Conservation (phyloP, 2,329 filamentous ascomycete genomes). For the Paecilomyces sp. region DNA sequence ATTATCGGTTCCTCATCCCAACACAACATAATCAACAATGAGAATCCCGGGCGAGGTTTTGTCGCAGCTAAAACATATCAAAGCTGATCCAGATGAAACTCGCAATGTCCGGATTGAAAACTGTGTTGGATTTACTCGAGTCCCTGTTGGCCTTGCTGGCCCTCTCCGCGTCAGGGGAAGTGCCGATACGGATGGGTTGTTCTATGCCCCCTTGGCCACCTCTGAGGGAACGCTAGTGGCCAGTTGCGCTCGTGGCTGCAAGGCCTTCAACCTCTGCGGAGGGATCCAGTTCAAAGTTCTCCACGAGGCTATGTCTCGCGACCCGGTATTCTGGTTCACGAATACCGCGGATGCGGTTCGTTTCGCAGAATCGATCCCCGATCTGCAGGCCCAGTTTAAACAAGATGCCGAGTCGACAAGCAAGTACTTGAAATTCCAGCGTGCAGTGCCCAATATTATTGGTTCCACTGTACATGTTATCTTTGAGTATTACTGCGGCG, state of each 20-base stretch:
- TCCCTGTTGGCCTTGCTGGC: not conserved
- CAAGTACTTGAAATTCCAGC: conserved; percentile 7
- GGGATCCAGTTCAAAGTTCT: conserved; percentile 14
- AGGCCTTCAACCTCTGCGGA: conserved; percentile 14
- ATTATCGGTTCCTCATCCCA: too few species aligned
- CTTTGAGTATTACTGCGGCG: conserved; percentile 17
- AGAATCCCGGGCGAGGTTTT: too few species aligned
- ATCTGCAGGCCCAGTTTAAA: conserved; percentile 1
- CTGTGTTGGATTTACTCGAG: not conserved
- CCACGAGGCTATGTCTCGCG: conserved; percentile 13
- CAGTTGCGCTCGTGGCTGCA: conserved; percentile 23
- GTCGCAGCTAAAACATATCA: not conserved
- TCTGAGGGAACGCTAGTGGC: conserved; percentile 20
- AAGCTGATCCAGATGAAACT: not conserved
- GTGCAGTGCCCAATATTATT: conserved; percentile 11
- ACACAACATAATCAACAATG: too few species aligned
- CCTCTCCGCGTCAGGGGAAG: not conserved
- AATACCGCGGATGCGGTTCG: conserved; percentile 11
- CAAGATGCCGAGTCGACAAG: conserved; percentile 7
- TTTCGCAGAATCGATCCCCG: conserved; percentile 9
- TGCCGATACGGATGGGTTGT: not conserved
- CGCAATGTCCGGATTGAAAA: not conserved
- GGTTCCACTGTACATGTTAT: conserved; percentile 15
- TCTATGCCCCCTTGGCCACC: conserved; percentile 22
- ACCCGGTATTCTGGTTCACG: conserved; percentile 16